A percentile compares a stretch with the other conserved stretches of the same genome.
Conservation (phyloP, 1,139 yeast species). For the Insectozyma bohioensis region DNA sequence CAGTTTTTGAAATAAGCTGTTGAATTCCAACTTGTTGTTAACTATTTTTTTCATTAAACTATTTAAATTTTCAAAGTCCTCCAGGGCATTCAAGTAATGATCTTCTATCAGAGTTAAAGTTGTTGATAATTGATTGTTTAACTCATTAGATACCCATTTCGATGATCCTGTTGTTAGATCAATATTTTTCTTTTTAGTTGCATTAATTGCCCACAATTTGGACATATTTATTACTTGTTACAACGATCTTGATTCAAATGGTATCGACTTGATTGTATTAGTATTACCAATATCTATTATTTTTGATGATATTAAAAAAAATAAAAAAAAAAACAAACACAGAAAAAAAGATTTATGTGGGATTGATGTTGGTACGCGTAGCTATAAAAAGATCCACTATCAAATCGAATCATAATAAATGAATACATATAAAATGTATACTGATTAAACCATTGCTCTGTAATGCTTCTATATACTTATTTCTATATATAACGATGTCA, state of each 20-base stretch:
- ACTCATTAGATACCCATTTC: slow-evolving; percentile 36
- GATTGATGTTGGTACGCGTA: too few species aligned
- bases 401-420: too few species aligned
- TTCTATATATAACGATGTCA: too few species aligned
- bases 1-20: background rate
- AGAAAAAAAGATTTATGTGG: too few species aligned
- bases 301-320: too few species aligned
- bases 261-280: too few species aligned
- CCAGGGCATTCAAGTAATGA: slow-evolving; percentile 16
- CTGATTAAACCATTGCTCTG: too few species aligned
- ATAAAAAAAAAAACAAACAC: too few species aligned
- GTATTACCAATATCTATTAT: too few species aligned
- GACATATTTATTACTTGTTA: slow-evolving; percentile 13
- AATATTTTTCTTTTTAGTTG: slow-evolving; percentile 25
- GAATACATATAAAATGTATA: too few species aligned
- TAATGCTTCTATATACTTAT: too few species aligned
- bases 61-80: slow-evolving; percentile 22
- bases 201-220: slow-evolving; percentile 36
- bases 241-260: background rate
- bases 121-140: slow-evolving; percentile 27
- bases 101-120: slow-evolving; percentile 26
- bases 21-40: slow-evolving; percentile 4
- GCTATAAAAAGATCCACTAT: too few species aligned
- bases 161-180: slow-evolving; percentile 41
- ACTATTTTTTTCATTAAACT: slow-evolving; percentile 22